phyloP scores from a whole-genome alignment of 192 early-diverging fungal genomes.

The Backusella psychrophila region DNA sequence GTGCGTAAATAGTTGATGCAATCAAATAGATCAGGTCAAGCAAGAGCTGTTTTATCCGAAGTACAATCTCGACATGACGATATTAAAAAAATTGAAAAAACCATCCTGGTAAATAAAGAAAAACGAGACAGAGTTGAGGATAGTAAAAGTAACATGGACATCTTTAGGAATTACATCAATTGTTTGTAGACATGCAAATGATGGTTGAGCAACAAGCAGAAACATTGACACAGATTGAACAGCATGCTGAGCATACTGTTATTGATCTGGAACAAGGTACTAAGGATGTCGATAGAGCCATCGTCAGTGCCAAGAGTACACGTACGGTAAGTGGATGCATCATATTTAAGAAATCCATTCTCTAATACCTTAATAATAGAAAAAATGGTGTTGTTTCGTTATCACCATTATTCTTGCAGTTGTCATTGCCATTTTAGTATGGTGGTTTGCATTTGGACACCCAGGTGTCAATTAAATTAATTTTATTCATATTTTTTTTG shows the following conservation, averaged over 20 bases:
- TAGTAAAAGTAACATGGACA: too few relatives aligned
- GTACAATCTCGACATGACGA: slow-evolving; percentile 85
- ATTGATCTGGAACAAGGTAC: slow-evolving; percentile 65
- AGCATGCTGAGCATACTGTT: slow-evolving; percentile 57
- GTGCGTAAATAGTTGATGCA: slow-evolving; percentile 58
- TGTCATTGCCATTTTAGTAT: slow-evolving; percentile 26
- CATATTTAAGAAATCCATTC: too few relatives aligned
- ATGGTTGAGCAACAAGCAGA: slow-evolving; percentile 77
- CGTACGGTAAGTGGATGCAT: slow-evolving; percentile 25
- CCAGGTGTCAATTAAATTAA: slow-evolving; percentile 21
- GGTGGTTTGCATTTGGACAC: slow-evolving; percentile 38
- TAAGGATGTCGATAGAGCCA: slow-evolving; percentile 59
- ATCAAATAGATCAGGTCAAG: slow-evolving; percentile 71
- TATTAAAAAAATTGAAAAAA: slow-evolving; percentile 86
- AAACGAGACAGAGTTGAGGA: too few relatives aligned
- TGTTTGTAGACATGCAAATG: slow-evolving; percentile 88
- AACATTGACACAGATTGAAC: slow-evolving; percentile 71
- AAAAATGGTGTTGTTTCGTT: slow-evolving; percentile 38
- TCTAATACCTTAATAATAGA: slow-evolving; percentile 6
- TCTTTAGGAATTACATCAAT: slow-evolving; percentile 76
- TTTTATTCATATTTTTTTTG: background rate
- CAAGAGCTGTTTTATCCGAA: slow-evolving; percentile 73
- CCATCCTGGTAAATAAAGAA: slow-evolving; percentile 62
- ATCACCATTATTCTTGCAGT: slow-evolving; percentile 29
- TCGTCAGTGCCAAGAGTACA: slow-evolving; percentile 39